These are phyloP conservation scores for Talaromyces sp. DNA, from an alignment of 2,329 filamentous ascomycete genomes.

Conservation along the genomic window DNA sequence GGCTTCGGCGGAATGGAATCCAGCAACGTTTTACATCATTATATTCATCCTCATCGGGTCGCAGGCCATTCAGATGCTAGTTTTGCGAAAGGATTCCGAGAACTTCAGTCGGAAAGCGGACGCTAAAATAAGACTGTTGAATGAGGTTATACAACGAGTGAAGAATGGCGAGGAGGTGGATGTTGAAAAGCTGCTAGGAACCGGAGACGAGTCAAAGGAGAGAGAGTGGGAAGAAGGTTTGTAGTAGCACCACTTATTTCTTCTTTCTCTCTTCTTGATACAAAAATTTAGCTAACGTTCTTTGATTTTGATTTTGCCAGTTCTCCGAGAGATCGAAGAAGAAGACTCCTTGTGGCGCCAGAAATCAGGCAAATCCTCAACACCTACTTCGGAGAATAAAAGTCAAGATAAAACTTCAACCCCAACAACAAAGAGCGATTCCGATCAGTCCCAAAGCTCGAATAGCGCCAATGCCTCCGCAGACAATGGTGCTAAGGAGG, in stretches of 20 bases:
- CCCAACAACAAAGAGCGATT: background rate
- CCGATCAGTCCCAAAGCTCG: background rate
- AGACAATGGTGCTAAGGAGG: background rate
- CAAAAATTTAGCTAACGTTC: background rate
- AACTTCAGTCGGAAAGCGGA: conserved; percentile 72
- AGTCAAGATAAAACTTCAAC: background rate
- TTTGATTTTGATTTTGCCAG: conserved; percentile 15
- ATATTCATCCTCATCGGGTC: conserved; percentile 87
- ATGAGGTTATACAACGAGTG: conserved; percentile 53
- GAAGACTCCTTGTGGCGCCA: conserved; percentile 35
- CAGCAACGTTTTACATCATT: conserved; percentile 74
- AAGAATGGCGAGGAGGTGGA: conserved; percentile 61
- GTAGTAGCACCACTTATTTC: background rate
- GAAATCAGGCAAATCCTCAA: conserved; percentile 13
- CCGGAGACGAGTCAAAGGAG: conserved; percentile 69
- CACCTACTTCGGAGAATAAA: background rate
- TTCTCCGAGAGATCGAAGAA: conserved; percentile 34
- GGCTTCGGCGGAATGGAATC: conserved; percentile 66
- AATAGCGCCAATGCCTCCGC: background rate
- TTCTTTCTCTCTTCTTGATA: conserved; percentile 6
- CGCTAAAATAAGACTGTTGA: conserved; percentile 68
- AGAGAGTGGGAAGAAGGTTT: conserved; percentile 81
- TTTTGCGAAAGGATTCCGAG: conserved; percentile 67
- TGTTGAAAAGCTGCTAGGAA: conserved; percentile 75
- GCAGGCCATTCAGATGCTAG: conserved; percentile 90